A percentile compares a stretch with the other conserved stretches of the same genome.
Evolutionary conservation across 352 stramenopile species (phyloP).

Genomic region (Pythium coloratum): DNA sequence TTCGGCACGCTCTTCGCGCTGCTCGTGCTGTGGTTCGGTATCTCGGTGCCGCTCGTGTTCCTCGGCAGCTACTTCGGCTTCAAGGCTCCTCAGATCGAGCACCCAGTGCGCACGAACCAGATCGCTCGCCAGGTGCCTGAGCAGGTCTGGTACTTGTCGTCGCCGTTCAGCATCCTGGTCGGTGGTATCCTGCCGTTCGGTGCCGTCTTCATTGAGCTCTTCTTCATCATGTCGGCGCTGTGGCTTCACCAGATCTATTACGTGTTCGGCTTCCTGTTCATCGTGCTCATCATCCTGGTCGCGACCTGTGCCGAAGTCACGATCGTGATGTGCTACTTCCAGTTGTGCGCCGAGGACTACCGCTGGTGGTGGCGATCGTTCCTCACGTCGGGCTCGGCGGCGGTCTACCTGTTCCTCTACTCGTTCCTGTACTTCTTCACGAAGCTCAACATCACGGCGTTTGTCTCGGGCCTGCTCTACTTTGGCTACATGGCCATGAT

Average conservation of each 20-base stretch:
- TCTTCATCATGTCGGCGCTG: conserved; percentile 99
- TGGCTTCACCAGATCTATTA: conserved; percentile 99
- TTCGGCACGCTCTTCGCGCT: conserved; percentile 97
- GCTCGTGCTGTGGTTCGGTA: conserved; percentile 97
- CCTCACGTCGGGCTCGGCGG: conserved; percentile 94
- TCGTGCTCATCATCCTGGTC: conserved; percentile 97
- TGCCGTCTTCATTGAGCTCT: conserved; percentile 99
- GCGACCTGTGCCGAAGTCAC: conserved; percentile 98
- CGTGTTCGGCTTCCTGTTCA: conserved; percentile 99
- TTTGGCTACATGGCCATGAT: conserved; percentile 99
- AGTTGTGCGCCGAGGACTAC: conserved; percentile 99
- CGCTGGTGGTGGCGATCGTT: conserved; percentile 98
- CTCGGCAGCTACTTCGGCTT: conserved; percentile 97
- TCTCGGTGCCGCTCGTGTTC: conserved; percentile 98
- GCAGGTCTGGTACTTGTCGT: conserved; percentile 96
- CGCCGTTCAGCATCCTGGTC: conserved; percentile 93
- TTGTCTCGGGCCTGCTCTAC: conserved; percentile 95
- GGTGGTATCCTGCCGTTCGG: conserved; percentile 99
- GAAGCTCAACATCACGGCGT: conserved; percentile 97
- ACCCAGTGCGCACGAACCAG: conserved; percentile 90
- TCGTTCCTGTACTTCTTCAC: conserved; percentile 98
- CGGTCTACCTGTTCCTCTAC: conserved; percentile 99
- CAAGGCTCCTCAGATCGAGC: conserved; percentile 82
- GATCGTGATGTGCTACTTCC: conserved; percentile 99
- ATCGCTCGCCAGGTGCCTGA: conserved; percentile 91